Evolutionary conservation across 2,329 filamentous ascomycete species (phyloP).

Genomic region (Penicillium sp.): DNA sequence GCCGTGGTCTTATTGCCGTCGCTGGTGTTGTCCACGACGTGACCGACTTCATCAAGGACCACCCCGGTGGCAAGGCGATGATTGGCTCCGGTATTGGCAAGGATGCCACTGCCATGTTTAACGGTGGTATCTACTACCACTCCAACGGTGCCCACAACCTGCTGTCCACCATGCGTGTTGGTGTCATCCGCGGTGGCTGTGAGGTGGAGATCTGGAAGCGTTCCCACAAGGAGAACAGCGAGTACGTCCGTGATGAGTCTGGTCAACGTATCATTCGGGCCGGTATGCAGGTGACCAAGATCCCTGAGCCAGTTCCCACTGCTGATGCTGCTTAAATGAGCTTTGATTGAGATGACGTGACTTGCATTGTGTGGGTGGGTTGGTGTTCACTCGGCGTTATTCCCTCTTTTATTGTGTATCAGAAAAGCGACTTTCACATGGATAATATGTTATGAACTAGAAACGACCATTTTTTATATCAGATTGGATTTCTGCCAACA

Average conservation of each 20-base stretch:
- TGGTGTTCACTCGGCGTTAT: slow-evolving; percentile 16
- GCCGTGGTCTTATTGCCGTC: slow-evolving; percentile 72
- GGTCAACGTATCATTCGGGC: slow-evolving; percentile 84
- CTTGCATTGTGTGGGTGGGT: slow-evolving; percentile 28
- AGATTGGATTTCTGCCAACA: neutral
- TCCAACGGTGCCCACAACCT: slow-evolving; percentile 88
- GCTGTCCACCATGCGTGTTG: slow-evolving; percentile 82
- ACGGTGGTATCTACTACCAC: slow-evolving; percentile 86
- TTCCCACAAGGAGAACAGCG: slow-evolving; percentile 73
- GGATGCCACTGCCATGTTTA: slow-evolving; percentile 88
- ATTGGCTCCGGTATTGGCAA: slow-evolving; percentile 81
- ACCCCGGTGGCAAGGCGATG: slow-evolving; percentile 86
- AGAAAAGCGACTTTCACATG: slow-evolving; percentile 23
- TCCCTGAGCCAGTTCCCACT: slow-evolving; percentile 73
- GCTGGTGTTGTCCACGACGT: slow-evolving; percentile 87
- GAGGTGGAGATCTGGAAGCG: slow-evolving; percentile 95
- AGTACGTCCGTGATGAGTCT: slow-evolving; percentile 74
- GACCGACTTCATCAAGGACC: slow-evolving; percentile 79
- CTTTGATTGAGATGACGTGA: slow-evolving; percentile 15
- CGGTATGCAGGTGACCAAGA: slow-evolving; percentile 80
- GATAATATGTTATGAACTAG: slow-evolving; percentile 30
- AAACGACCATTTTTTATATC: slow-evolving; percentile 21
- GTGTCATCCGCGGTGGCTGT: slow-evolving; percentile 80
- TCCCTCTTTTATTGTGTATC: slow-evolving; percentile 8
- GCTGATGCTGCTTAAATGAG: slow-evolving; percentile 69